These are phyloP conservation scores for Psilocybe tampanensis DNA, from an alignment of 768 basidiomycete genomes.

Conservation along the genomic window DNA sequence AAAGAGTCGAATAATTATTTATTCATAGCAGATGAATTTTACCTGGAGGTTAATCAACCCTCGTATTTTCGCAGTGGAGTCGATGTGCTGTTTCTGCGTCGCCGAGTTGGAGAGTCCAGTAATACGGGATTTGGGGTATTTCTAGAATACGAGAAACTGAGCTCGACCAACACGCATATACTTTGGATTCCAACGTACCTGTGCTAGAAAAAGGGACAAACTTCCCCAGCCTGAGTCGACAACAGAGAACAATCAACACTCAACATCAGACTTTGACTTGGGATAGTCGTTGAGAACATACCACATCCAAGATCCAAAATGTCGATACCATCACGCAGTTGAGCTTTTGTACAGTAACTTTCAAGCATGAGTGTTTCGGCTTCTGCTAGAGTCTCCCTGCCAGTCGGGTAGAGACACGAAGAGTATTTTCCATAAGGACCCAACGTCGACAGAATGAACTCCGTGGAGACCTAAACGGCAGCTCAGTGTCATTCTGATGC, in stretches of 20 bases:
- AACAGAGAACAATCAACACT: neutral
- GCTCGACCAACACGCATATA: neutral
- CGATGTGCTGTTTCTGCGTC: conserved; percentile 70
- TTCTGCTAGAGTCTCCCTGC: conserved; percentile 58
- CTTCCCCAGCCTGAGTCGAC: conserved; percentile 63
- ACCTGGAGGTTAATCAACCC: conserved; percentile 59
- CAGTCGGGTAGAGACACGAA: conserved; percentile 64
- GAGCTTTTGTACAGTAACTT: conserved; percentile 66
- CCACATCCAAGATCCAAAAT: conserved; percentile 73
- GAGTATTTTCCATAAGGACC: conserved; percentile 72
- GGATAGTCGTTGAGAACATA: conserved; percentile 23
- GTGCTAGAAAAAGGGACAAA: conserved; percentile 63
- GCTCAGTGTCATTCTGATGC: neutral
- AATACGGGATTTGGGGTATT: conserved; percentile 66
- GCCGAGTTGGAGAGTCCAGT: conserved; percentile 68
- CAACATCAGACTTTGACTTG: neutral
- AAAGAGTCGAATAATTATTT: no score
- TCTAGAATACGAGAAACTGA: conserved; percentile 34
- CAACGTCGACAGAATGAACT: conserved; percentile 66
- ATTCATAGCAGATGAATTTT: no score
- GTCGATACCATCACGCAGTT: conserved; percentile 59
- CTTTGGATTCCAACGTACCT: conserved; percentile 35
- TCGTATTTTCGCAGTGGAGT: conserved; percentile 46
- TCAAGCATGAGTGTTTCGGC: conserved; percentile 70
- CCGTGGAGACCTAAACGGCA: conserved; percentile 48